Evolutionary conservation across 352 stramenopile species (phyloP).

Genomic region (Globisporangium cylindrosporum): DNA sequence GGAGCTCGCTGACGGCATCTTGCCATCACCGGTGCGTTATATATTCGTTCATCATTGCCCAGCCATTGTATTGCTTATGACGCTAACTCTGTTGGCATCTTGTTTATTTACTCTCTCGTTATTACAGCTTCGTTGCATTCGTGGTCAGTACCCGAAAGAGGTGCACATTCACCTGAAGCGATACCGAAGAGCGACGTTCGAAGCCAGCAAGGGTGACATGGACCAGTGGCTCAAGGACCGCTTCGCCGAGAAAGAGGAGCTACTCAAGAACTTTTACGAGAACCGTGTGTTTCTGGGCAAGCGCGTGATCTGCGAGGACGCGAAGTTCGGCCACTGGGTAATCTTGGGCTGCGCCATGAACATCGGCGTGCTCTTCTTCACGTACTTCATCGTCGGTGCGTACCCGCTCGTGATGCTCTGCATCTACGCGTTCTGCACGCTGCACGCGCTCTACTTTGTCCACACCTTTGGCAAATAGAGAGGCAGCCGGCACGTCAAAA

Average conservation of each 20-base stretch:
- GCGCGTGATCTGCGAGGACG: conserved; percentile 26
- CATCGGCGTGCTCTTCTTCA: conserved; percentile 31
- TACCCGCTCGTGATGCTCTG: conserved; percentile 20
- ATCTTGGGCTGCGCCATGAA: conserved; percentile 33
- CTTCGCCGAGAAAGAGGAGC: conserved; percentile 74
- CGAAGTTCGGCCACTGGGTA: conserved; percentile 28
- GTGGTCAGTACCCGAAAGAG: conserved; percentile 62
- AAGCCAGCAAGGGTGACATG: conserved; percentile 46
- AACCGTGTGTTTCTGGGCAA: conserved; percentile 44
- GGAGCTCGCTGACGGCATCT: conserved; percentile 61
- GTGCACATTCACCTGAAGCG: conserved; percentile 75
- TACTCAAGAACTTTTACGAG: conserved; percentile 68
- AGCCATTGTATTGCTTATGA: not conserved
- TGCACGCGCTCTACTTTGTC: conserved; percentile 46
- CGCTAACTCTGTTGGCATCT: not conserved
- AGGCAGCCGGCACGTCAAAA: not conserved
- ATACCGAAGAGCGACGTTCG: conserved; percentile 44
- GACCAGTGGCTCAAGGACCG: conserved; percentile 55
- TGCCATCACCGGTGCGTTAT: conserved; percentile 58
- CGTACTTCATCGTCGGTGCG: conserved; percentile 31
- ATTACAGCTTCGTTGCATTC: conserved; percentile 29
- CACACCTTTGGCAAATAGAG: conserved; percentile 43
- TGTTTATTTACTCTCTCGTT: not conserved
- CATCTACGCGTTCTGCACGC: conserved; percentile 37
- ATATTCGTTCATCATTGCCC: not conserved